A percentile compares a stretch with the other conserved stretches of the same genome.
These are phyloP conservation scores for Coniochaeta sp. DNA, from an alignment of 2,329 filamentous ascomycete species.

Conservation along the genomic window DNA sequence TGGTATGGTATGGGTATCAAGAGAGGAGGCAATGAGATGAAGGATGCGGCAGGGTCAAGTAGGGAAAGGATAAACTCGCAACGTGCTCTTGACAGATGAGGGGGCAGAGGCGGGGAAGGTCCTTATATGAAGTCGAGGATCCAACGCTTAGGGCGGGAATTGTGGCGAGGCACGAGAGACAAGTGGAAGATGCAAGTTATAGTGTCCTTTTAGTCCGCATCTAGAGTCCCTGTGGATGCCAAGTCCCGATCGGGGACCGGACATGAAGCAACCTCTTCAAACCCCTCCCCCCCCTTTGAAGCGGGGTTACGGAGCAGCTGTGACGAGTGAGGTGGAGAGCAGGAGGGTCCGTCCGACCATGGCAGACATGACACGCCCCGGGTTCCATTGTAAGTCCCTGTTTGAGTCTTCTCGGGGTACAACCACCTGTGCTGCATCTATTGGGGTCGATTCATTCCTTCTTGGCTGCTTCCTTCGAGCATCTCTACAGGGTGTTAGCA, in stretches of 20 bases:
- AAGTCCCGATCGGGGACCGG: neutral
- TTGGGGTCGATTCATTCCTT: neutral
- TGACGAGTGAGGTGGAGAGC: neutral
- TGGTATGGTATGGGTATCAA: conserved; percentile 1
- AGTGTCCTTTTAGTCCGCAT: neutral
- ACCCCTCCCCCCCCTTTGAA: neutral
- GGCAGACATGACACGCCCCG: neutral
- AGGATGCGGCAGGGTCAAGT: neutral
- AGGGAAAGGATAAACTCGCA: neutral
- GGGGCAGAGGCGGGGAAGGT: conserved; percentile 1
- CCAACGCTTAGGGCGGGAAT: neutral
- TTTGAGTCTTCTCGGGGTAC: too few relatives aligned
- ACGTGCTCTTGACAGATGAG: neutral
- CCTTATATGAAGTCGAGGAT: neutral
- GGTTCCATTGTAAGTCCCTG: too few relatives aligned
- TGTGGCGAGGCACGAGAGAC: neutral
- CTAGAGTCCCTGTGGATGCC: neutral
- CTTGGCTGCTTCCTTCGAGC: too few relatives aligned
- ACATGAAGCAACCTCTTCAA: neutral
- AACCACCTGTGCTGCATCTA: neutral
- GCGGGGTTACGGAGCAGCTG: neutral
- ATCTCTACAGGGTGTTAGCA: too few relatives aligned
- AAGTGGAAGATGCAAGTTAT: neutral
- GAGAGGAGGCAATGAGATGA: neutral
- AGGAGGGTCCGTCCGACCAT: neutral